Conservation (phyloP, 768 basidiomycete species). For the Coprinopsis sp. region DNA sequence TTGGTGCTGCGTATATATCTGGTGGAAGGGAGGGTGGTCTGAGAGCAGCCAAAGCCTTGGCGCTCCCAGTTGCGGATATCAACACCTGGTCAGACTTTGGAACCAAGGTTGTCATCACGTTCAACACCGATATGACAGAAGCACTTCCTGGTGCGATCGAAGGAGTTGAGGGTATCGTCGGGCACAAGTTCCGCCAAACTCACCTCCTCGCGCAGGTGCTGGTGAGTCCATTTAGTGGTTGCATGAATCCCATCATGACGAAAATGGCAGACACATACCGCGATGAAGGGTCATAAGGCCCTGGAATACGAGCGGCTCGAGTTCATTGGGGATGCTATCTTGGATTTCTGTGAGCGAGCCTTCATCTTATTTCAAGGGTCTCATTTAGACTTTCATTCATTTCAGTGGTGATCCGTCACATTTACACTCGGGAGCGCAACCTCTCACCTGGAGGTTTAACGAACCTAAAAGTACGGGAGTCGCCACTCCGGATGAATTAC, state of each 20-base stretch:
- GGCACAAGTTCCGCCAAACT: conserved; percentile 56
- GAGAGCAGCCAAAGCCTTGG: conserved; percentile 57
- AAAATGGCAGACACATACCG: conserved; percentile 61
- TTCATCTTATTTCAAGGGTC: conserved; percentile 1
- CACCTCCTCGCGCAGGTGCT: conserved; percentile 69
- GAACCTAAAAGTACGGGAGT: conserved; percentile 57
- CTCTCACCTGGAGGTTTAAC: conserved; percentile 76
- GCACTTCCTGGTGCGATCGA: conserved; percentile 45
- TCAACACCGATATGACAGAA: conserved; percentile 39
- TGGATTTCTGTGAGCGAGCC: conserved; percentile 71
- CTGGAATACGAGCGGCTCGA: conserved; percentile 73
- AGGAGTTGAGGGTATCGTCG: conserved; percentile 60
- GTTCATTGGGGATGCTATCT: conserved; percentile 81
- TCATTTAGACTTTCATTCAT: conserved; percentile 9
- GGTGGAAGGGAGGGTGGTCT: conserved; percentile 68
- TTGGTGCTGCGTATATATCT: conserved; percentile 76
- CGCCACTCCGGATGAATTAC: background rate
- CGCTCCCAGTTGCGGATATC: conserved; percentile 58
- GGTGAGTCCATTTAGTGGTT: conserved; percentile 36
- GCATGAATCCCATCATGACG: background rate
- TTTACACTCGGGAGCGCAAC: conserved; percentile 58
- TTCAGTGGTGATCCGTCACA: conserved; percentile 68
- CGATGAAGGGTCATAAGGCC: conserved; percentile 49
- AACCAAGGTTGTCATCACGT: conserved; percentile 39
- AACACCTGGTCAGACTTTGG: conserved; percentile 73